Conservation (phyloP, 495 filamentous ascomycete species). For the Poronia punctata region DNA sequence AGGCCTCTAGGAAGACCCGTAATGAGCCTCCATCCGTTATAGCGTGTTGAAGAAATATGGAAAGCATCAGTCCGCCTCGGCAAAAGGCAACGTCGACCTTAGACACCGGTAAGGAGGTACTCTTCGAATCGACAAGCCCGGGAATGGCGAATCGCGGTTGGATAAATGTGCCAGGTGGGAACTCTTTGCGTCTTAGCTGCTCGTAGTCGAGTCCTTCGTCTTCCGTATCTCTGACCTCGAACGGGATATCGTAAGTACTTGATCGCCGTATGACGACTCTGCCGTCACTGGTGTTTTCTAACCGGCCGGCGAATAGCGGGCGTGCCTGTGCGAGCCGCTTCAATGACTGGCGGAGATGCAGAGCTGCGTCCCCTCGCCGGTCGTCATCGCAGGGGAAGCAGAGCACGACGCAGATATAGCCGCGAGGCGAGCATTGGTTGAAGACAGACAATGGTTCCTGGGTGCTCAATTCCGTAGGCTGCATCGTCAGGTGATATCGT, state of each 20-base stretch:
- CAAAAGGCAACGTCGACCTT: constrained; percentile 26
- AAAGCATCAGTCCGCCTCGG: constrained; percentile 26
- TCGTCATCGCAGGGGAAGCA: constrained; percentile 27
- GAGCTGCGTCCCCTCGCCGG: constrained; percentile 16
- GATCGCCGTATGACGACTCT: constrained; percentile 21
- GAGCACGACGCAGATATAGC: constrained; percentile 27
- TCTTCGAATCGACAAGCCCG: constrained; percentile 10
- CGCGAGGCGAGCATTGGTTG: constrained; percentile 28
- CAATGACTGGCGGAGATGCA: constrained; percentile 21
- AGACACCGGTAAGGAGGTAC: constrained; percentile 22
- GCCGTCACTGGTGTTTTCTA: constrained; percentile 20
- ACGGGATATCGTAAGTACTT: constrained; percentile 21
- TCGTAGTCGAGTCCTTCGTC: constrained; percentile 18
- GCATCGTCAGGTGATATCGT: constrained; percentile 4
- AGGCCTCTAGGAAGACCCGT: constrained; percentile 45
- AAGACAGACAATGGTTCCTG: constrained; percentile 26
- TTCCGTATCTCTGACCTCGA: constrained; percentile 15
- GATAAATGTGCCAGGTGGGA: constrained; percentile 25
- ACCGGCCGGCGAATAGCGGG: constrained; percentile 28
- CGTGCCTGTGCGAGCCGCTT: constrained; percentile 17
- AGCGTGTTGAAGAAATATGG: constrained; percentile 30
- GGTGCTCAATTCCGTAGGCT: background rate
- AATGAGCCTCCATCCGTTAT: constrained; percentile 36
- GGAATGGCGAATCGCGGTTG: constrained; percentile 15
- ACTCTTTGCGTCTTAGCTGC: constrained; percentile 19